Base-by-base conservation (phyloP, 257 asterid species). In the Thymus quinquecostatus region DNA sequence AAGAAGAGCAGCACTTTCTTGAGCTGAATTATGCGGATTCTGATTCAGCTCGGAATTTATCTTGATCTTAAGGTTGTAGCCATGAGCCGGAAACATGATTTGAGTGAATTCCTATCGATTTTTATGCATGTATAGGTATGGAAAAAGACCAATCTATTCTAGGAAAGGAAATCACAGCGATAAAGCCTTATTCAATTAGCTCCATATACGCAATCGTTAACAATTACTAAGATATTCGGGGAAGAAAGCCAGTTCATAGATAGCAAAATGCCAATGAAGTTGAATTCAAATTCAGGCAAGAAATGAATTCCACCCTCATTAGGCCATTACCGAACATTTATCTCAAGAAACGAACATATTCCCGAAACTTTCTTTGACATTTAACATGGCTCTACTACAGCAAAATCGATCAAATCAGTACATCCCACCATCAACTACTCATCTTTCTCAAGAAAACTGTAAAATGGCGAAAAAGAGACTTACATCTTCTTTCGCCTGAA, bases 401-500 rank as follows among this genome's bases (percentile, higher is more conserved):
- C 36, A 60, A 13, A 51, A 69, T 29, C 33, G 47, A 44, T 50
- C 63, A 28, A 36, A 54, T 1, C 29, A 30, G 54, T 1, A 59
- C 11, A 14, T 44, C 44, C 21, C 50, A 75, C 27, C 13, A 9
- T 10, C 21, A 57, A 50, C 65, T 29, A 30, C 57, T 69, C 43
- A 10, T 51, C 65, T 65, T 70, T 60, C 45, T 27, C 50, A 29
- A 54, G 12, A 21, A 10, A 62, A 32, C 29, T 32, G 36, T 36
- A 53, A 13, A 54, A 21, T 10, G 32, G 5, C 11, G 48, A 45
- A 51, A 1, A 65, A 66, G 51, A 21, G 66, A 79, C 97, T 91
- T 91, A 91, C 97, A 55, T 84, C 92, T 8, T 91, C 93, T 75
- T 86, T 85, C 12, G 99, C 98, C 82, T 85, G 85, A 71, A 94